A percentile compares a stretch with the other conserved stretches of the same genome.
Conservation (phyloP, 108 stramenopile species). For the Skeletonema potamos region DNA sequence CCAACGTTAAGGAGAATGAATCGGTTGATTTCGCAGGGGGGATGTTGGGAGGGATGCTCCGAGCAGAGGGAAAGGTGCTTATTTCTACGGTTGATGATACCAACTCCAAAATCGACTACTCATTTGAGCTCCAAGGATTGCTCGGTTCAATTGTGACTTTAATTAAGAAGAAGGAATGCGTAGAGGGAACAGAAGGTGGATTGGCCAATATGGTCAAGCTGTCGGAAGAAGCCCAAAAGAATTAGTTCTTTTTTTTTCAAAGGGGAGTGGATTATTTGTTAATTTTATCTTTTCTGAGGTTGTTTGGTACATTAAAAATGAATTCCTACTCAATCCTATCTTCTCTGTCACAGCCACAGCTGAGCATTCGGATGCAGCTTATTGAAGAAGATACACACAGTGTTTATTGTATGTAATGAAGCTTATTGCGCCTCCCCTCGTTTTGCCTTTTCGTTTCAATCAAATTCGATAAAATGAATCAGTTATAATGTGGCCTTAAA, state of each 20-base stretch:
- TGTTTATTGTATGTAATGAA: too few species aligned
- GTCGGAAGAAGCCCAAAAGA: conserved; percentile 45
- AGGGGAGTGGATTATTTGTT: neutral
- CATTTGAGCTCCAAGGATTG: conserved; percentile 41
- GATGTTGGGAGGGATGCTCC: conserved; percentile 18
- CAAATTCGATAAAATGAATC: too few species aligned
- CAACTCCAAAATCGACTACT: conserved; percentile 38
- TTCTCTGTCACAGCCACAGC: too few species aligned
- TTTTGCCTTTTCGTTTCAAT: too few species aligned
- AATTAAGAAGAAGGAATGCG: conserved; percentile 31
- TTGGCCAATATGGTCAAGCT: conserved; percentile 50
- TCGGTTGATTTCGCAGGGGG: conserved; percentile 37
- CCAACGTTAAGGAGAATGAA: conserved; percentile 32
- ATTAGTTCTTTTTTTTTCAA: neutral
- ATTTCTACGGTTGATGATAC: conserved; percentile 27
- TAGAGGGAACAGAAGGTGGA: conserved; percentile 44
- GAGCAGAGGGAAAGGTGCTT: conserved; percentile 28
- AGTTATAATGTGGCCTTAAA: too few species aligned
- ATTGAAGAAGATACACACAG: too few species aligned
- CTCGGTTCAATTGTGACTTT: conserved; percentile 25
- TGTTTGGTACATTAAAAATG: neutral
- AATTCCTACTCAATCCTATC: too few species aligned
- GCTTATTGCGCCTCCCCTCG: too few species aligned
- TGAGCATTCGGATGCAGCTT: too few species aligned
- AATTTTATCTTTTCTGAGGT: neutral